phyloP scores from a whole-genome alignment of 2,329 filamentous ascomycete species.

The Elsinoe australis region DNA sequence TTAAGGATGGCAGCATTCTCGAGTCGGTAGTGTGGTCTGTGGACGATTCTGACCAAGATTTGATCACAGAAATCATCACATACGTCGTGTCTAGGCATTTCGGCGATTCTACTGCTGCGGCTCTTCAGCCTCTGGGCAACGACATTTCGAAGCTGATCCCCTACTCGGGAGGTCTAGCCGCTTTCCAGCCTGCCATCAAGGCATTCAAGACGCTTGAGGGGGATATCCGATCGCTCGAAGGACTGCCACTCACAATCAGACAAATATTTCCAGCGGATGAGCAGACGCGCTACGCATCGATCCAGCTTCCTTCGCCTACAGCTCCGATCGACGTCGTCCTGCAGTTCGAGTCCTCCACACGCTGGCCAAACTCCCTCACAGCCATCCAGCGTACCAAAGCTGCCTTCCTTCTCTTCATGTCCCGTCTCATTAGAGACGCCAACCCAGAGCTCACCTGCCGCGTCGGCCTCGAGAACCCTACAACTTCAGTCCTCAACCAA shows the following conservation, averaged over 20 bases:
- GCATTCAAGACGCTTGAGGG: conserved; percentile 67
- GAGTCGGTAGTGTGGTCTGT: conserved; percentile 81
- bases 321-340: conserved; percentile 68
- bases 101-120: conserved; percentile 47
- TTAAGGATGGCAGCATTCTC: conserved; percentile 88
- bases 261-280: conserved; percentile 68
- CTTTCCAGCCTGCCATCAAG: conserved; percentile 62
- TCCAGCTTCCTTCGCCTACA: conserved; percentile 41
- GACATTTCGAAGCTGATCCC: conserved; percentile 41
- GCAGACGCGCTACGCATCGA: conserved; percentile 65
- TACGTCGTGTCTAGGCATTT: conserved; percentile 67
- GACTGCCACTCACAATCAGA: conserved; percentile 78
- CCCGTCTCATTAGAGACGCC: conserved; percentile 59
- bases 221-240: conserved; percentile 68
- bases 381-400: conserved; percentile 92
- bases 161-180: conserved; percentile 32
- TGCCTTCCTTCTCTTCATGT: conserved; percentile 71
- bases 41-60: conserved; percentile 50
- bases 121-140: conserved; percentile 39
- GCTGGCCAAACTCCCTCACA: conserved; percentile 86
- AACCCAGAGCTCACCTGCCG: conserved; percentile 57
- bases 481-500: conserved; percentile 62
- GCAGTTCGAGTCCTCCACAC: conserved; percentile 85
- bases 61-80: conserved; percentile 71
- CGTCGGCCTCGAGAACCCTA: conserved; percentile 73